These are phyloP conservation scores for Penicillium paneum DNA, from an alignment of 2,329 filamentous ascomycete genomes.

Conservation along the genomic window DNA sequence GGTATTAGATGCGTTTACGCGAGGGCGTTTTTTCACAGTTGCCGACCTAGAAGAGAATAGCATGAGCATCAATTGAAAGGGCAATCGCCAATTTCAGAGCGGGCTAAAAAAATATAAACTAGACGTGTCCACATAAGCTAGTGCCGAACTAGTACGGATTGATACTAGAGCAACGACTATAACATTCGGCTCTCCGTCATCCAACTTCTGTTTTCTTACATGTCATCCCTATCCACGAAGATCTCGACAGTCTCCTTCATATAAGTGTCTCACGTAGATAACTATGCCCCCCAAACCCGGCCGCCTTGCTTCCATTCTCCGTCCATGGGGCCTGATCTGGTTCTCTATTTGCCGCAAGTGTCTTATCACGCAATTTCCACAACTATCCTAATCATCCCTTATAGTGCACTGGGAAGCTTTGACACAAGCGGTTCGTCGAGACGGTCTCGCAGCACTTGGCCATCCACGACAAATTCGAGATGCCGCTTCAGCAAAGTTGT, in stretches of 20 bases:
- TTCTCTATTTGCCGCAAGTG: conserved; percentile 14
- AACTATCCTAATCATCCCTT: neutral
- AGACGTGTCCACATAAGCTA: too few species aligned
- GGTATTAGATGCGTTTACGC: too few species aligned
- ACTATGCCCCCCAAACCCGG: conserved; percentile 4
- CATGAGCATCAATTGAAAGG: too few species aligned
- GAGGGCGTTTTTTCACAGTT: too few species aligned
- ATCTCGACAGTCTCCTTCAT: neutral
- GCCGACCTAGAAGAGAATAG: too few species aligned
- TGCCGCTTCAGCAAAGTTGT: conserved; percentile 18
- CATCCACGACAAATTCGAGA: conserved; percentile 15
- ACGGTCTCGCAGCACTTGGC: conserved; percentile 15
- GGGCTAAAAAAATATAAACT: too few species aligned
- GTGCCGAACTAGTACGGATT: neutral
- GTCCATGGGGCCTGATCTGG: conserved; percentile 18
- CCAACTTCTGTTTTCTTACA: neutral
- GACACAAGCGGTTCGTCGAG: conserved; percentile 13
- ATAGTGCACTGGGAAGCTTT: conserved; percentile 21
- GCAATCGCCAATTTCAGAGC: too few species aligned
- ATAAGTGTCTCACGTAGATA: neutral
- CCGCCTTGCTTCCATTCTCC: conserved; percentile 12
- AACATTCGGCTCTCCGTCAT: neutral
- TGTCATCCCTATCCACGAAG: neutral
- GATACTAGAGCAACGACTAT: neutral
- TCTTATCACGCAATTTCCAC: neutral